Percentiles rank a stretch among this genome's conserved stretches.
Conservation (phyloP, 768 basidiomycete species). For the Lactifluus echinatus region DNA sequence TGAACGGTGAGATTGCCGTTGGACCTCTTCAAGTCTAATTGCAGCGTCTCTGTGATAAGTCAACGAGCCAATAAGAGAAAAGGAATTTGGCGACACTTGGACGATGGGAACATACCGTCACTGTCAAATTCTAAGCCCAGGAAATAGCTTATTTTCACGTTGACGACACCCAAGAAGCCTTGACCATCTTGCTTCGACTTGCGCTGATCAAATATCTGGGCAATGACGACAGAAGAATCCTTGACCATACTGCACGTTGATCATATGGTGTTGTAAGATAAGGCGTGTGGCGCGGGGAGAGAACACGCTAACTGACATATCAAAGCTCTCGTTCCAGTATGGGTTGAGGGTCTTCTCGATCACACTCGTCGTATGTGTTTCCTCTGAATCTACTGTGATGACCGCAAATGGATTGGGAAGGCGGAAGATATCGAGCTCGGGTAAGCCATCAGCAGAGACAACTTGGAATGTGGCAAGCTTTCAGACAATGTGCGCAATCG, state of each 20-base stretch:
- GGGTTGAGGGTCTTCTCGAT: slow-evolving; percentile 94
- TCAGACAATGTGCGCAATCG: too few species aligned
- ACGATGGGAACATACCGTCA: slow-evolving; percentile 57
- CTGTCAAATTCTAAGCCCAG: slow-evolving; percentile 90
- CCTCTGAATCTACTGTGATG: slow-evolving; percentile 95
- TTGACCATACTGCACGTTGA: slow-evolving; percentile 65
- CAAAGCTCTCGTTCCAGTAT: slow-evolving; percentile 98
- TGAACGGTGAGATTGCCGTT: slow-evolving; percentile 97
- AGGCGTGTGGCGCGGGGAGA: not conserved
- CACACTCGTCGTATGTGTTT: slow-evolving; percentile 93
- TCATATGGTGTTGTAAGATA: not conserved
- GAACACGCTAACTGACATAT: slow-evolving; percentile 55
- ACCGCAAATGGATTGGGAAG: slow-evolving; percentile 98
- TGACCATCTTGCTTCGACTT: slow-evolving; percentile 99
- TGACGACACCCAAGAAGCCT: slow-evolving; percentile 96
- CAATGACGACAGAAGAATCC: slow-evolving; percentile 94
- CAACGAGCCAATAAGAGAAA: not conserved
- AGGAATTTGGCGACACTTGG: not conserved
- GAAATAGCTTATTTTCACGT: slow-evolving; percentile 83
- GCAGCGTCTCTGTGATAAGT: slow-evolving; percentile 67
- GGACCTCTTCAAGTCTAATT: slow-evolving; percentile 92
- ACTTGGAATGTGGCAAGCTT: slow-evolving; percentile 39
- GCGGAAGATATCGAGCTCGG: slow-evolving; percentile 91
- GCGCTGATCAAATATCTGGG: slow-evolving; percentile 98
- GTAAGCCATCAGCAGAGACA: slow-evolving; percentile 92